Base-by-base conservation (phyloP, 306 rosid genomes). In the Quercus aquifolioides region DNA sequence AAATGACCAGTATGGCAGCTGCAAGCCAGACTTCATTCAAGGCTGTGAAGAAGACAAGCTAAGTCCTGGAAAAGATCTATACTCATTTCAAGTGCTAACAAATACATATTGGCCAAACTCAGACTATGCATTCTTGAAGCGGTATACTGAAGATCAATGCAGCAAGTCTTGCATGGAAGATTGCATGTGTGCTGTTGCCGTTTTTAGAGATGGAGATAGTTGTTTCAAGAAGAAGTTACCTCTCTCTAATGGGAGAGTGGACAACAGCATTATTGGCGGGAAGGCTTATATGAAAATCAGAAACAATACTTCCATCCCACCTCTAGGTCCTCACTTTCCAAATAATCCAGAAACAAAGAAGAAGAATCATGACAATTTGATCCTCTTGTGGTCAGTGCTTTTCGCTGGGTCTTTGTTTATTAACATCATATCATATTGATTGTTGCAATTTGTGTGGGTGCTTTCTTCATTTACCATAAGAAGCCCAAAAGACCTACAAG, bases 141-240 rank as follows among this genome's bases (percentile, higher is more conserved):
- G 85, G 60, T 83, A 78, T 17, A 69, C 3, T 65, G 79, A 74
- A 54, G 88, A 91, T 2, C 0, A 13, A 3, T 87, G 91, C 81
- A 81, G 0, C 20, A 15, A 57, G 5, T 49, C 89, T 17, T 91
- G 92, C 54, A 71, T 82, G 81, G 78, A 65, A 62, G 92, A 91
- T 78, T 91, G 96, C 55, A 78, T 64, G 26, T 88, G 90, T 55
- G 83, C 38, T 3, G 51, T 77, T 31, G 82, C 46, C 21, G 13
- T 73, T 28, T 79, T 25, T 15, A 46, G 28, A 26, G 3, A 0
- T 3, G 35, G 18, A 0, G 1, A 30, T 19, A 28, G 49, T 1
- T 85, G 86, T 65, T 70, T 76, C 81, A 79, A 76, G 76, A 83
- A 83, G 68, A 82, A 74, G 65, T 72, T 17, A 35, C 91, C 91